Evolutionary conservation across 768 basidiomycete genomes (phyloP).

Genomic region (Cantharellus anzutake): DNA sequence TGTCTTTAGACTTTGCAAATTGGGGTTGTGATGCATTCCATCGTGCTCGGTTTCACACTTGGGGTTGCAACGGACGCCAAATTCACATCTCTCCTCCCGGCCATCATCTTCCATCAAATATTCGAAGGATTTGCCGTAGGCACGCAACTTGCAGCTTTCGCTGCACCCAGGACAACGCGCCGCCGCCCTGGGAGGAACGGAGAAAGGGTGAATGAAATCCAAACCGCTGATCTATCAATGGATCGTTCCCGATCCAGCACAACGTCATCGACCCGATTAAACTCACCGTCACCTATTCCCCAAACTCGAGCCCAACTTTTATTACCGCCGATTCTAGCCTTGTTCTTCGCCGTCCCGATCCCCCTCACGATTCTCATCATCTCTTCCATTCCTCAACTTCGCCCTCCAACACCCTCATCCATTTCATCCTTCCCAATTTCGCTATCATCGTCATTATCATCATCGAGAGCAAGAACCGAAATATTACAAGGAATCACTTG

Average conservation of each 20-base stretch:
- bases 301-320: slow-evolving; percentile 1
- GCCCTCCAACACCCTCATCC: slow-evolving; percentile 11
- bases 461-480: neutral
- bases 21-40: slow-evolving; percentile 70
- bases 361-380: slow-evolving; percentile 50
- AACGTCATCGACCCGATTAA: slow-evolving; percentile 21
- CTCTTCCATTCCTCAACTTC: slow-evolving; percentile 23
- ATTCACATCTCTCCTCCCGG: slow-evolving; percentile 55
- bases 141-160: slow-evolving; percentile 54
- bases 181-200: neutral
- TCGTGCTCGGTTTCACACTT: slow-evolving; percentile 64
- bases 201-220: neutral
- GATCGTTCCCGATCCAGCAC: slow-evolving; percentile 5
- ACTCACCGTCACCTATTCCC: slow-evolving; percentile 25
- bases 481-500: slow-evolving; percentile 48
- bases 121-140: slow-evolving; percentile 75
- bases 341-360: slow-evolving; percentile 38
- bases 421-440: neutral
- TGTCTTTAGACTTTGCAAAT: slow-evolving; percentile 48
- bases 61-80: slow-evolving; percentile 49
- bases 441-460: neutral
- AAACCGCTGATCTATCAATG: neutral
- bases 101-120: slow-evolving; percentile 64
- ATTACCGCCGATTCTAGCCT: slow-evolving; percentile 11
- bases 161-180: slow-evolving; percentile 16